These are phyloP conservation scores for Fusarium subtropicale DNA, from an alignment of 2,329 filamentous ascomycete species.

Conservation along the genomic window DNA sequence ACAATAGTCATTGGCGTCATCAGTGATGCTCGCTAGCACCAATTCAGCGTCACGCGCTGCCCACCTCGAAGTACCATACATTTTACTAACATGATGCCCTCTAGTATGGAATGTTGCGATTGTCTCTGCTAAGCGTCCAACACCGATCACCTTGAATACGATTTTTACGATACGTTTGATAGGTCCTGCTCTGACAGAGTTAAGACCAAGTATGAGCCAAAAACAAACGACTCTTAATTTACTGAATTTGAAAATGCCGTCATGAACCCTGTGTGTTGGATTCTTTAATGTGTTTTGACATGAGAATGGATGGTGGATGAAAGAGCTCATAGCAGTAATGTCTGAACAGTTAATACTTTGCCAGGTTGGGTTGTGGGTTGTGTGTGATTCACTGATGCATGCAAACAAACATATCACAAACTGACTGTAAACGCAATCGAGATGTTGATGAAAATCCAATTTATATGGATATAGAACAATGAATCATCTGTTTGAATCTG, in stretches of 20 bases:
- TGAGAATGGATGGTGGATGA: slow-evolving; percentile 3
- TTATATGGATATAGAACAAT: slow-evolving; percentile 16
- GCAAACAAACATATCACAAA: background rate
- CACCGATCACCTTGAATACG: background rate
- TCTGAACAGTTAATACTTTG: background rate
- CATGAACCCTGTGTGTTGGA: slow-evolving; percentile 11
- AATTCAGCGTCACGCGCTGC: slow-evolving; percentile 10
- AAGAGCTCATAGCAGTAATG: background rate
- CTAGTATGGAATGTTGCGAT: slow-evolving; percentile 57
- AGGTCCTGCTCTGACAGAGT: background rate
- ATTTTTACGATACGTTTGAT: slow-evolving; percentile 10
- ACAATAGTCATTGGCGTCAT: slow-evolving; percentile 11
- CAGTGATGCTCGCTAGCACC: slow-evolving; percentile 4
- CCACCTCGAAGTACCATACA: background rate
- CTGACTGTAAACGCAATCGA: background rate
- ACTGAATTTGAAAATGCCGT: slow-evolving; percentile 22
- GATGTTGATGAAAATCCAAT: slow-evolving; percentile 11
- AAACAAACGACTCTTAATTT: background rate
- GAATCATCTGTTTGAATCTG: slow-evolving; percentile 21
- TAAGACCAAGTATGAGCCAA: background rate
- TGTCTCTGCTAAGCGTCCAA: slow-evolving; percentile 51
- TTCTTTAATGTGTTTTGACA: slow-evolving; percentile 13
- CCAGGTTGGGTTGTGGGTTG: background rate
- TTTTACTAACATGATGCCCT: slow-evolving; percentile 8
- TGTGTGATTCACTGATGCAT: background rate